phyloP scores from a whole-genome alignment of 2,329 filamentous ascomycete genomes.

The Microcyclosporella mali region DNA sequence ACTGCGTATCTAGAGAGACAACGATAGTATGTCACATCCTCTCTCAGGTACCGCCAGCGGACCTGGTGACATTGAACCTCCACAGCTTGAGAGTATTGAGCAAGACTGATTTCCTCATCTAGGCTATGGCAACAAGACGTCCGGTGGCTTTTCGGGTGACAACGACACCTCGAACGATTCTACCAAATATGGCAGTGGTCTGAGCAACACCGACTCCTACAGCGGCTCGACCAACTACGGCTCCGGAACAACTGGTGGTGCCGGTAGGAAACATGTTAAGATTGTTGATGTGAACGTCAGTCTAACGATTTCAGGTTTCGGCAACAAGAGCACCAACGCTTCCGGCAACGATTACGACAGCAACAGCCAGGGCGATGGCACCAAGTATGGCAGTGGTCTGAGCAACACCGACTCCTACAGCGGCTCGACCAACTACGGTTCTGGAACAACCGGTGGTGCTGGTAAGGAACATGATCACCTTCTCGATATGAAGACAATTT shows the following conservation, averaged over 20 bases:
- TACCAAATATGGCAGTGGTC: not conserved
- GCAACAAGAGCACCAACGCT: conserved; percentile 1
- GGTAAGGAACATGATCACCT: not conserved
- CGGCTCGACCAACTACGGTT: not conserved
- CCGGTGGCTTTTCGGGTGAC: not conserved
- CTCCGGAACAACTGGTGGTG: not conserved
- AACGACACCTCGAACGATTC: conserved; percentile 8
- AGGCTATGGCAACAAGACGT: conserved; percentile 7
- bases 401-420: conserved; percentile 7
- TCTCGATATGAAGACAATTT: not conserved
- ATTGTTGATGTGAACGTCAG: not conserved
- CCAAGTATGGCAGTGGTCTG: conserved; percentile 1
- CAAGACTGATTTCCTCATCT: not conserved
- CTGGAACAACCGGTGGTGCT: not conserved
- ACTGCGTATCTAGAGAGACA: conserved; percentile 2
- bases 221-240: not conserved
- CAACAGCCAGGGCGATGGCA: too few relatives aligned
- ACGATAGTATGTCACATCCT: conserved; percentile 9
- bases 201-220: conserved; percentile 7
- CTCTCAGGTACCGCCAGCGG: conserved; percentile 8
- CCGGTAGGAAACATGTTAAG: not conserved
- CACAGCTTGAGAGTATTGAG: not conserved
- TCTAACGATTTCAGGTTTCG: not conserved
- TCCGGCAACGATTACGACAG: conserved; percentile 4
- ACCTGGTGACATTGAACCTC: conserved; percentile 4